phyloP scores from a whole-genome alignment of 2,329 filamentous ascomycete species.

The Sclerotinia subarctica region DNA sequence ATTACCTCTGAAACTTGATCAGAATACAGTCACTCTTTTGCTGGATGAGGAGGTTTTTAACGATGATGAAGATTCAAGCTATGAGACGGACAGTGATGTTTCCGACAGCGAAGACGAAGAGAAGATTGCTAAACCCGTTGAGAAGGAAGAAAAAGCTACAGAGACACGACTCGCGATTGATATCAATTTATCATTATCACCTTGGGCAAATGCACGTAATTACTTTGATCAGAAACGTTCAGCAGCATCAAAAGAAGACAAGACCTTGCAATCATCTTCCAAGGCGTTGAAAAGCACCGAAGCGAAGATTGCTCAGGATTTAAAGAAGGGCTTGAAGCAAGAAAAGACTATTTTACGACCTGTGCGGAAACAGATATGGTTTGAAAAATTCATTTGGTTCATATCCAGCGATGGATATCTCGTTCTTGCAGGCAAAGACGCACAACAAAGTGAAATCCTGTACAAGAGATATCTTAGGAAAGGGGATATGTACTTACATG shows the following conservation, averaged over 20 bases:
- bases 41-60: conserved; percentile 64
- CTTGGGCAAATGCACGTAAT: conserved; percentile 84
- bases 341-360: conserved; percentile 85
- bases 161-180: conserved; percentile 69
- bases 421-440: conserved; percentile 83
- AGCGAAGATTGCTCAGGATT: conserved; percentile 78
- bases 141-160: conserved; percentile 42
- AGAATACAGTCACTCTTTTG: conserved; percentile 80
- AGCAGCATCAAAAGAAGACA: conserved; percentile 82
- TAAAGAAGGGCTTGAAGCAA: conserved; percentile 85
- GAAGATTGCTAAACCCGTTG: conserved; percentile 36
- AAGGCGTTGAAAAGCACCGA: conserved; percentile 87
- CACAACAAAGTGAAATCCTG: conserved; percentile 86
- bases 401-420: conserved; percentile 94
- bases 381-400: conserved; percentile 96
- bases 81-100: conserved; percentile 63
- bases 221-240: conserved; percentile 88
- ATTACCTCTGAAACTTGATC: conserved; percentile 81
- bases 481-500: conserved; percentile 89
- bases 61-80: conserved; percentile 50
- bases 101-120: conserved; percentile 57
- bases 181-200: conserved; percentile 75
- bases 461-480: conserved; percentile 83
- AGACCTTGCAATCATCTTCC: conserved; percentile 76
- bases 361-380: conserved; percentile 84